phyloP scores from a whole-genome alignment of 257 asterid genomes.

The Petunia axillaris region DNA sequence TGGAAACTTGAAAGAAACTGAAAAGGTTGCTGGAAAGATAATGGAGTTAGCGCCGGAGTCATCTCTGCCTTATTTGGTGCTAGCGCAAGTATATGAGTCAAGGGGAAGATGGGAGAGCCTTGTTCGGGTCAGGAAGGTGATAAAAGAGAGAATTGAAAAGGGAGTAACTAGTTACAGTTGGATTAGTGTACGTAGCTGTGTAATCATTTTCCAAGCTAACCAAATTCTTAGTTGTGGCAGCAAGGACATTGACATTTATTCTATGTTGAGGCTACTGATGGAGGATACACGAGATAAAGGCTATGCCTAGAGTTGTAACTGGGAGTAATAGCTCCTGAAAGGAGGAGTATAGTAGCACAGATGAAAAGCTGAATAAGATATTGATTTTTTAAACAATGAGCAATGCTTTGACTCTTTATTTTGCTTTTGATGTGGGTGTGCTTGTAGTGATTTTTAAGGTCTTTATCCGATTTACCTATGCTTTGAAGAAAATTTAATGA shows the following conservation, averaged over 20 bases:
- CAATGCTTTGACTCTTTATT: background rate
- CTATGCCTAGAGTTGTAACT: background rate
- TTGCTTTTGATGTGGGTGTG: background rate
- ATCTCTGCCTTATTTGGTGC: conserved; percentile 49
- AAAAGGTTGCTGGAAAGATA: conserved; percentile 56
- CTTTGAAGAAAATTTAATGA: background rate
- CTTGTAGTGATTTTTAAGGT: conserved; percentile 1
- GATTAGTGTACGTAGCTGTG: conserved; percentile 45
- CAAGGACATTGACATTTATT: conserved; percentile 37
- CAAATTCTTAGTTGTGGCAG: conserved; percentile 39
- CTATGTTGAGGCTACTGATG: conserved; percentile 41
- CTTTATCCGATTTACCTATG: background rate
- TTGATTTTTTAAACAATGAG: conserved; percentile 19
- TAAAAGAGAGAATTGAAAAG: conserved; percentile 40
- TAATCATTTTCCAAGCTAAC: conserved; percentile 46
- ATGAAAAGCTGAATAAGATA: background rate
- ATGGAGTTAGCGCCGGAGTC: conserved; percentile 54
- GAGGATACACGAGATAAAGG: conserved; percentile 43
- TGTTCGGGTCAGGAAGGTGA: conserved; percentile 58
- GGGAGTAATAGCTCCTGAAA: background rate
- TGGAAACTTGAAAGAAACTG: conserved; percentile 48
- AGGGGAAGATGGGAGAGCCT: conserved; percentile 74
- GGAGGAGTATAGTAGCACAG: background rate
- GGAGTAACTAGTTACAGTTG: conserved; percentile 48
- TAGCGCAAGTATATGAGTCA: conserved; percentile 53